Base-by-base conservation (phyloP, 2,329 filamentous ascomycete genomes). In the Endoconidiophora laricicola region DNA sequence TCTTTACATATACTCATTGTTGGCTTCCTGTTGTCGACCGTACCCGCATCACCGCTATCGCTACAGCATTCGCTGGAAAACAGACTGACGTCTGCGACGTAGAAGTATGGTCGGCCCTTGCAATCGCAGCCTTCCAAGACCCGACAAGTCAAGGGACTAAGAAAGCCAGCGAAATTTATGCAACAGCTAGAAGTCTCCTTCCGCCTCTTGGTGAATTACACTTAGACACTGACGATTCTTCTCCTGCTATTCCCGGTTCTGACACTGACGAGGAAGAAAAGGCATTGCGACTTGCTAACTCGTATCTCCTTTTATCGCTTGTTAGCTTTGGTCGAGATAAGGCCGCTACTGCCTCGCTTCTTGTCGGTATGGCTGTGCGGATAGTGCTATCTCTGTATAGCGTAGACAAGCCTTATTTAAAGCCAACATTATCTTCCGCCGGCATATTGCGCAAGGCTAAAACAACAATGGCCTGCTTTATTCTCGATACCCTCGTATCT, bases 21-120 rank as follows among this genome's bases (percentile, higher is more conserved):
- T 88, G 83, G 83, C 70, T 88, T 23, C 83, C 83, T 0, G 78
- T 88, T 23, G 67, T 81, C 9, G 79, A 86, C 55, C 81, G 79
- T 54, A 73, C 81, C 45, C 70, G 73, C 40, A 65, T 84, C 3
- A 65, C 81, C 46, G 69, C 57, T 51, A 68, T 60, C 52, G 73
- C 65, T 0, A 62, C 66, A 38, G 60, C 61, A 6, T 76, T 74
- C 29, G 58, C 64, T 23, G 43, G 55, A 23, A 63, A 58, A 51
- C 69, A 57, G 45, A 59, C 61, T 12, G 58, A 61, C 50, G 60
- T 69, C n/a, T 60, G 68, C 22, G 69, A 78, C 55, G 71, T 76
- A 1, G 73, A 75, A 36, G 61, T 81, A 2, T 81, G 77, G 76
- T 72, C 74, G 14, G 72, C 72, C 0, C 60, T 81, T 42, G 69